Evolutionary conservation across 179 eudicot species (phyloP), one percentile per base, ranked within the genome.

Genomic region (Beta corolliflora): DNA sequence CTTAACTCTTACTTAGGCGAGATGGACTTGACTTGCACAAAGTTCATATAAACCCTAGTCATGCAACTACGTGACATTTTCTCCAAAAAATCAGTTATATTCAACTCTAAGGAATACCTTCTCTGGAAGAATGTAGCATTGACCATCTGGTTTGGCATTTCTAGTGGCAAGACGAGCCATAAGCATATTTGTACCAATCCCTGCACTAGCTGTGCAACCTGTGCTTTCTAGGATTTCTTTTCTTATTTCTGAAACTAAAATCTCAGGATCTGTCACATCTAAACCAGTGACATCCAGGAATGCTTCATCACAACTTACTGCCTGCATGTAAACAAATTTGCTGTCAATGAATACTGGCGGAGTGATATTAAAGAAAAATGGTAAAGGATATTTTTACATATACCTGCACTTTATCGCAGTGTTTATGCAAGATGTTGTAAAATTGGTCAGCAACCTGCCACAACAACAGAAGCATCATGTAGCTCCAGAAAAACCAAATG

Each of bases 271-370:
- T 52, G 84, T 87, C 80, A 87, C 91, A 69, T 87, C 88, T 11
- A 89, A 90, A 61, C 88, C 90, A 55, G 91, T 86, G 83, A 89
- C 88, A 85, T 96, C 99, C 76, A 96, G 76, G 85, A 94, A 94
- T 71, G 99, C 99, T 89, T 96, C 98, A 89, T 96, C 99, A 87
- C 99, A 96, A 81, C 99, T 96, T 71, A 96, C 92, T 72, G 98
- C 99, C 99, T 96, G 91, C 72, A 80, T 25, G 45, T 69, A 81
- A 80, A 84, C 45, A 0, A 56, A 69, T 81, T 12, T 64, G 6
- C 13, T 55, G 76, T 25, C 44, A 79, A 68, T 50, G 18, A 59
- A 44, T 19, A 46, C 29, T 15, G 12, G 44, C 36, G 44, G 46
- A 55, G 15, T 68, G n/a, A 41, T 15, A 18, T 6, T 50, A 48